Percentiles rank a stretch among this genome's conserved stretches.
phyloP scores from a whole-genome alignment of 176 grass and related monocot genomes.

The Bromus sterilis region DNA sequence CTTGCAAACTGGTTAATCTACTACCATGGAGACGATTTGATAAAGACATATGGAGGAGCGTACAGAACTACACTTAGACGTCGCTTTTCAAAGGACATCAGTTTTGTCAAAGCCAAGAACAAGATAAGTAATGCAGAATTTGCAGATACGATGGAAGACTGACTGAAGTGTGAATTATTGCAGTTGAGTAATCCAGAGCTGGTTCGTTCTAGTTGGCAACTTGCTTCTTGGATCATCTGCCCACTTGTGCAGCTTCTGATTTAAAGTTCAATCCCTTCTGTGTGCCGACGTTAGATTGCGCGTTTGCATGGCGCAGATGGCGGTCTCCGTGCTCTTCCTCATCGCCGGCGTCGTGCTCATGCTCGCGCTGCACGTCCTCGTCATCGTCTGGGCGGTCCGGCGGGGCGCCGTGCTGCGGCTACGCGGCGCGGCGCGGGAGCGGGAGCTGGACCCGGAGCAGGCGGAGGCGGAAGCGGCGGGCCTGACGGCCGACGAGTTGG shows the following conservation, averaged over 20 bases:
- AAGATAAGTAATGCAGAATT: not conserved
- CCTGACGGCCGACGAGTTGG: conserved; percentile 26
- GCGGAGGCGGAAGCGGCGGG: not conserved
- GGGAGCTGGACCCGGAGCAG: conserved; percentile 19
- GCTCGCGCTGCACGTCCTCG: conserved; percentile 32
- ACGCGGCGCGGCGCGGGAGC: not conserved
- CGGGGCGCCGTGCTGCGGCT: not conserved
- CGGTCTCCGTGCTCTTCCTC: conserved; percentile 20
- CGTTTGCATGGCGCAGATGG: not conserved
- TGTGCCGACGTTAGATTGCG: not conserved
- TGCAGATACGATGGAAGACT: not conserved
- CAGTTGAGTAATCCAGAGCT: not conserved
- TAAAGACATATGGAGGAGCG: not conserved
- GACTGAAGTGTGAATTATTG: not conserved
- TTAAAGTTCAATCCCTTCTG: not conserved
- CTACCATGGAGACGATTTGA: not conserved
- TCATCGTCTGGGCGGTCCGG: conserved; percentile 25
- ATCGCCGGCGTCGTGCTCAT: conserved; percentile 30
- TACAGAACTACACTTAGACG: not conserved
- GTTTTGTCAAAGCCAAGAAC: not conserved
- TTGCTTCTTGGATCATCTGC: not conserved
- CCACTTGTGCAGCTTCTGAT: not conserved
- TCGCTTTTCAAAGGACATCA: conserved; percentile 10
- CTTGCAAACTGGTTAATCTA: not conserved
- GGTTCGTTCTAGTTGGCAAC: not conserved